Evolutionary conservation across 176 grass and related monocot species (phyloP).

Genomic region (Cenchrus fungigraminus): DNA sequence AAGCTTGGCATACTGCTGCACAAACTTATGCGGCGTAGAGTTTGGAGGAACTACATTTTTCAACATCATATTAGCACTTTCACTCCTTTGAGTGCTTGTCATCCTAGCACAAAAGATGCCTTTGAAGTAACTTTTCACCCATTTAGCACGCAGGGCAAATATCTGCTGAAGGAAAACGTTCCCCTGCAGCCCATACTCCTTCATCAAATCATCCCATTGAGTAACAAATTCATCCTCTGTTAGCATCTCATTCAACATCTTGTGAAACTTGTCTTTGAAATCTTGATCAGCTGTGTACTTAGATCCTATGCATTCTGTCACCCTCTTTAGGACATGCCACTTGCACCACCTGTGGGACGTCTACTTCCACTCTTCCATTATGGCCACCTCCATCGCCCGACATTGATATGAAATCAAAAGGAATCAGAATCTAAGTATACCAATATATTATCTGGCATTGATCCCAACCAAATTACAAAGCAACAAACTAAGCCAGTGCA

Average conservation of each 20-base stretch:
- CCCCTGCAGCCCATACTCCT: background rate
- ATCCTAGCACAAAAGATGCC: background rate
- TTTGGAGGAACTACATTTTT: background rate
- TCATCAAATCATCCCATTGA: background rate
- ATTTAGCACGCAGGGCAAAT: background rate
- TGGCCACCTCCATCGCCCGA: background rate
- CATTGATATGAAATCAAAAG: background rate
- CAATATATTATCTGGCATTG: too few relatives aligned
- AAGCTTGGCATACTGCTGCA: background rate
- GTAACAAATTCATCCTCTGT: background rate
- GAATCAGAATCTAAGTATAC: too few relatives aligned
- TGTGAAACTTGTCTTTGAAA: background rate
- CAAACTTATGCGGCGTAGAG: background rate
- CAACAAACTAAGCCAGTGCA: too few relatives aligned
- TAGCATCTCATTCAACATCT: background rate
- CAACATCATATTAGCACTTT: background rate
- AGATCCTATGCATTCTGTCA: background rate
- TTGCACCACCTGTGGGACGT: background rate
- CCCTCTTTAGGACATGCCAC: background rate
- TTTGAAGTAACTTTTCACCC: background rate
- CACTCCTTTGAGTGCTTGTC: background rate
- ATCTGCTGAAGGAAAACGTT: background rate
- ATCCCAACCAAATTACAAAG: too few relatives aligned
- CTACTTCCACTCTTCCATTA: background rate
- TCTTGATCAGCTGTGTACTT: background rate